A percentile compares a stretch with the other conserved stretches of the same genome.
These are phyloP conservation scores for Trichoderma parareesei DNA, from an alignment of 495 filamentous ascomycete genomes.

Conservation along the genomic window DNA sequence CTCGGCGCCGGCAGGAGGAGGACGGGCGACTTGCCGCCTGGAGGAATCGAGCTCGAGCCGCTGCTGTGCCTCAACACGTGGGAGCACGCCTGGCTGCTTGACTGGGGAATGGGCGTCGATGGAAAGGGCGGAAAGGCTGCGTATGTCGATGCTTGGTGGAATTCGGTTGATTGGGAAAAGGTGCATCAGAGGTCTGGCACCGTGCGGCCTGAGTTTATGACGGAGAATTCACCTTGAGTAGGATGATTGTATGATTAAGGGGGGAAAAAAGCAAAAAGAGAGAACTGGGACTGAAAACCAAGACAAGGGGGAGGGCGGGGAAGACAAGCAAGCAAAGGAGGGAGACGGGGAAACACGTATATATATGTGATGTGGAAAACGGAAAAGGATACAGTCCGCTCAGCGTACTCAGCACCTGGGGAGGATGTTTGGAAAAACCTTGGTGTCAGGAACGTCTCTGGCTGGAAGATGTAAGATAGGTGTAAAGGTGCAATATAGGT, in stretches of 20 bases:
- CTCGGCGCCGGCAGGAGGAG: conserved; percentile 17
- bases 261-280: background rate
- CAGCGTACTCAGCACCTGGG: background rate
- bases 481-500: background rate
- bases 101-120: conserved; percentile 57
- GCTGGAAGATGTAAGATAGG: conserved; percentile 1
- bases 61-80: conserved; percentile 90
- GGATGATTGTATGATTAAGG: background rate
- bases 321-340: background rate
- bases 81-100: conserved; percentile 86
- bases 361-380: background rate
- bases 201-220: conserved; percentile 12
- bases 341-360: background rate
- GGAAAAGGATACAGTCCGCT: background rate
- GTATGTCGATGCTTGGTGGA: conserved; percentile 80
- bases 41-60: conserved; percentile 62
- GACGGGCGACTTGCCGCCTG: conserved; percentile 41
- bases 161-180: conserved; percentile 71
- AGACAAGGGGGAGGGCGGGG: too few relatives aligned
- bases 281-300: background rate
- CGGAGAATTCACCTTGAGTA: background rate
- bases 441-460: background rate
- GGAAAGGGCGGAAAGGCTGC: conserved; percentile 55
- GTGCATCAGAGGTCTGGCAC: conserved; percentile 40
- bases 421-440: background rate